Evolutionary conservation across 192 early-diverging fungal genomes (phyloP), one percentile per base, ranked within the genome.

Genomic region (Backusella macrospora): DNA sequence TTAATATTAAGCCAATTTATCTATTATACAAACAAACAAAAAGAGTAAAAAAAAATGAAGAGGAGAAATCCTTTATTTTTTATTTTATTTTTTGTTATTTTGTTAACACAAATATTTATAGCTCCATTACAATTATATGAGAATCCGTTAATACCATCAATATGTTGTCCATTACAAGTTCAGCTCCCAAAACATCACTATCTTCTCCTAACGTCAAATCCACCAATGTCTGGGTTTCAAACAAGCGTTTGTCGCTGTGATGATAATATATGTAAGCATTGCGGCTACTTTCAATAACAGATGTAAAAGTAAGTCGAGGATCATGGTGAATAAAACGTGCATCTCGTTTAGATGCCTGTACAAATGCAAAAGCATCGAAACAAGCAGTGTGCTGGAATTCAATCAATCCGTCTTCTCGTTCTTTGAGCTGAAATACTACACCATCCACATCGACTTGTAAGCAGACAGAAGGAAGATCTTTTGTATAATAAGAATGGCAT

Each of bases 261-360:
- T 76, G 80, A 59, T 74, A 80, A 49, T 88, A 88, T 10, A 88
- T 75, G 62, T 84, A 88, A 9, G 81, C 80, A 65, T 84, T 86
- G 4, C 85, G 77, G 63, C 79, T 85, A 42, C 84, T 79, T 65
- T 88, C 87, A 6, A 86, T 67, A 73, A 88, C 82, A 5, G 78
- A 76, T 14, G 80, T 71, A 68, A 88, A 88, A 0, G 70, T 55
- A 13, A 78, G 65, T 6, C 40, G 39, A 2, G 85, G 84, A 82
- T 92, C 91, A 66, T 89, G 79, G 67, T 82, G 83, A 46, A 88
- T 80, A 71, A 89, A 87, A 21, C 89, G 79, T 62, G 83, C 85
- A 74, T 94, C 92, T 52, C 90, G 83, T 77, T 94, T 94, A 72
- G 90, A 88, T 26, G 90, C 91, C 72, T 92, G 90, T 13, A 94